These are phyloP conservation scores for Cucumis sativus DNA, from an alignment of 306 rosid genomes.

Conservation along the genomic window Cucumber_9930_V3 NC_026660.2:20476501-20477000, in stretches of 20 bases:
- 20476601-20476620: background rate
- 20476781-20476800: background rate
- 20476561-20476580: conserved; percentile 36
- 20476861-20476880: conserved; percentile 28
- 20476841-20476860: conserved; percentile 25
- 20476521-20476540: conserved; percentile 28
- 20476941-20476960: conserved; percentile 35
- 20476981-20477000: conserved; percentile 60
- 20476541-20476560: conserved; percentile 28
- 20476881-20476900: conserved; percentile 16
- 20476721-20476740: conserved; percentile 30
- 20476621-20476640: background rate
- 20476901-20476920: conserved; percentile 22
- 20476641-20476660: conserved; percentile 32
- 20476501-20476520: conserved; percentile 25
- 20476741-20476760: conserved; percentile 26
- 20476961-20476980: conserved; percentile 52
- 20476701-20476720: conserved; percentile 35
- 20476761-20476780: conserved; percentile 35
- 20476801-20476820: background rate
- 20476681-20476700: conserved; percentile 36
- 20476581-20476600: background rate
- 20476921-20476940: conserved; percentile 18
- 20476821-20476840: background rate
- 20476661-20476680: conserved; percentile 28